Base-by-base conservation (phyloP, 2,329 filamentous ascomycete species). In the Colletotrichum sidae region DNA sequence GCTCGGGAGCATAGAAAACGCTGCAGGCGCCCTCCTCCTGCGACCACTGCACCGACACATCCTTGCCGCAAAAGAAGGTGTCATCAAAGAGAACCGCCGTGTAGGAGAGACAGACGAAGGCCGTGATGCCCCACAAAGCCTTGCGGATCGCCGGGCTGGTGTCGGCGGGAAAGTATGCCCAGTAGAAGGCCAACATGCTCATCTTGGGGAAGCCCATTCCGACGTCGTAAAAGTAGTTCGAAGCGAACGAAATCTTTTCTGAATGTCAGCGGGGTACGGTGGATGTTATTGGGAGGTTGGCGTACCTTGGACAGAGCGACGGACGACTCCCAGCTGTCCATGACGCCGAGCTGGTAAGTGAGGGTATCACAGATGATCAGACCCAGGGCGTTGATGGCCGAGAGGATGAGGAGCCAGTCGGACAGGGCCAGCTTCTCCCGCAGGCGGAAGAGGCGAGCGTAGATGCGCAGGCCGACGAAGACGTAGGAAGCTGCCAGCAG, bases 191-290 rank as follows among this genome's bases (percentile, higher is more conserved):
- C 25, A 77, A 25, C 75, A 77, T 77, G 64, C 74, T 76, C 65
- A 77, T 67, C 55, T 77, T 77, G 4, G 75, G 75, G 37, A 77
- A 76, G 0, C 74, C 75, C 75, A 77, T 77, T 6, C 75, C 75
- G 3, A 77, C 72, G 51, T 77, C 75, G 67, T 77, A 77, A 45
- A 77, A 77, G 60, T 77, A 77, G 68, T 77, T 77, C 44, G 75
- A 77, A 0, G 75, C 71, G 15, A 77, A 77, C 1, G 73, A 75
- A 38, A 77, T 76, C 74, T 75, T 25, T 4, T 17, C 5, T 6
- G 13, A 11, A 11, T 5, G 49, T 58, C 33, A 61, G 58, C 15
- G 11, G 11, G 8, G 13, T 6, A 9, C 8, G n/a, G 6, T 9
- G 8, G 8, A 33, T 6, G 13, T 2, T 1, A 2, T 3, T 3